Evolutionary conservation across 495 filamentous ascomycete species (phyloP).

Genomic region (Parathielavia appendiculata): DNA sequence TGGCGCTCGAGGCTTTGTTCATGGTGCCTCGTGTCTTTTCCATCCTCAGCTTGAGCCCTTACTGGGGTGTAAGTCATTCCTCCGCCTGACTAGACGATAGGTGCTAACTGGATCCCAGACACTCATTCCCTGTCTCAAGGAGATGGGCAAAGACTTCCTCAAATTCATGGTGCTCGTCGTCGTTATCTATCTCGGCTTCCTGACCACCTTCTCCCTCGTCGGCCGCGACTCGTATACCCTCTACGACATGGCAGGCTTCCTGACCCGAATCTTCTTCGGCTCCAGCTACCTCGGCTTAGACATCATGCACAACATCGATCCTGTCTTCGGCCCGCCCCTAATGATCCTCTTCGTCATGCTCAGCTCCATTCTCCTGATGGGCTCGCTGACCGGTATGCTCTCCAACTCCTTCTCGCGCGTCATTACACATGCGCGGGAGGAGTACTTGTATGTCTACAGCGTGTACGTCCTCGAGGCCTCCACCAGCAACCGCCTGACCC

Average conservation of each 20-base stretch:
- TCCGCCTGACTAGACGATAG: background rate
- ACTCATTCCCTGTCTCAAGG: constrained; percentile 78
- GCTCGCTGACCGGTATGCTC: constrained; percentile 84
- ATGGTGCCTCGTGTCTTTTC: constrained; percentile 88
- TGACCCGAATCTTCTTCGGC: constrained; percentile 78
- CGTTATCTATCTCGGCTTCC: constrained; percentile 78
- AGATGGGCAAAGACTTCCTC: constrained; percentile 91
- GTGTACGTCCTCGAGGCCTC: constrained; percentile 76
- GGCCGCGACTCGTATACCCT: constrained; percentile 70
- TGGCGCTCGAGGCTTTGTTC: constrained; percentile 84
- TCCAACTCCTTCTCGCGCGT: constrained; percentile 86
- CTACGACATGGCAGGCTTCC: constrained; percentile 75
- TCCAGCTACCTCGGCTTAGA: constrained; percentile 78
- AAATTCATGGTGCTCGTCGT: constrained; percentile 86
- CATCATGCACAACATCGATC: constrained; percentile 44
- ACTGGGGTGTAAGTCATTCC: constrained; percentile 59
- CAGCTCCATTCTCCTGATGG: constrained; percentile 87
- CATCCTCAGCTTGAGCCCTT: constrained; percentile 80
- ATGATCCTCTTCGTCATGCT: constrained; percentile 81
- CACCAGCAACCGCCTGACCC: constrained; percentile 72
- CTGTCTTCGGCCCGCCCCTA: constrained; percentile 57
- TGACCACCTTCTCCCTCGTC: constrained; percentile 87
- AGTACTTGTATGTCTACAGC: constrained; percentile 76
- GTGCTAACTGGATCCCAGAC: constrained; percentile 22
- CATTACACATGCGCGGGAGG: constrained; percentile 62